Evolutionary conservation across 2,329 filamentous ascomycete species (phyloP).

Genomic region (Paecilomyces variotii): DNA sequence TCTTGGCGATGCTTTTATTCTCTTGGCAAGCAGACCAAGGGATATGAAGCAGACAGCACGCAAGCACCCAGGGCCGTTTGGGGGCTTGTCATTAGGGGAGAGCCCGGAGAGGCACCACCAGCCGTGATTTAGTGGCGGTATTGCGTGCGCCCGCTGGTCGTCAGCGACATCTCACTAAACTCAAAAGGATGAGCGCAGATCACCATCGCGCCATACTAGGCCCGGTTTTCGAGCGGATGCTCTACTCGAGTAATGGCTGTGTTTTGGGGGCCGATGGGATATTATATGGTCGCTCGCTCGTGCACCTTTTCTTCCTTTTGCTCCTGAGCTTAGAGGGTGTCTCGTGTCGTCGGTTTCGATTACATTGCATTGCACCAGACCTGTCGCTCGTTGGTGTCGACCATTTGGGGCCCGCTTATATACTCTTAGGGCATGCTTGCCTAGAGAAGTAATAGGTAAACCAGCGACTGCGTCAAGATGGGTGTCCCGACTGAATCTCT

Average conservation of each 20-base stretch:
- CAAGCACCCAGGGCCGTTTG: not conserved
- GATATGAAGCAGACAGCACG: not conserved
- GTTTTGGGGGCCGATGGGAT: not conserved
- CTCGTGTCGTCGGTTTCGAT: not conserved
- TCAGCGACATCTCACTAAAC: not conserved
- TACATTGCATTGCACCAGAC: not conserved
- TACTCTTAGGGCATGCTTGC: not conserved
- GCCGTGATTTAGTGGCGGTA: not conserved
- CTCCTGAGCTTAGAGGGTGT: not conserved
- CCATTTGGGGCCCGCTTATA: not conserved
- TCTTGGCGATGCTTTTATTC: not conserved
- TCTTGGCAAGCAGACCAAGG: too few relatives aligned
- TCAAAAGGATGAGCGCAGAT: not conserved
- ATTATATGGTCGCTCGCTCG: not conserved
- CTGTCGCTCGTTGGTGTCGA: not conserved
- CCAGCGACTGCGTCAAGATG: not conserved
- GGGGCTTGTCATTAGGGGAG: not conserved
- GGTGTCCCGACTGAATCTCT: not conserved
- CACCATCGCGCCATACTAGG: not conserved
- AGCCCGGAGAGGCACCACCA: not conserved
- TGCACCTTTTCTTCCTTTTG: not conserved
- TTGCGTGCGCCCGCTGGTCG: not conserved
- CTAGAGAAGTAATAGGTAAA: not conserved
- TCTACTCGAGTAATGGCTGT: not conserved
- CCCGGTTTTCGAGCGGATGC: not conserved